Conservation (phyloP, 148 eudicot species). For the Camellia sinensis region DNA sequence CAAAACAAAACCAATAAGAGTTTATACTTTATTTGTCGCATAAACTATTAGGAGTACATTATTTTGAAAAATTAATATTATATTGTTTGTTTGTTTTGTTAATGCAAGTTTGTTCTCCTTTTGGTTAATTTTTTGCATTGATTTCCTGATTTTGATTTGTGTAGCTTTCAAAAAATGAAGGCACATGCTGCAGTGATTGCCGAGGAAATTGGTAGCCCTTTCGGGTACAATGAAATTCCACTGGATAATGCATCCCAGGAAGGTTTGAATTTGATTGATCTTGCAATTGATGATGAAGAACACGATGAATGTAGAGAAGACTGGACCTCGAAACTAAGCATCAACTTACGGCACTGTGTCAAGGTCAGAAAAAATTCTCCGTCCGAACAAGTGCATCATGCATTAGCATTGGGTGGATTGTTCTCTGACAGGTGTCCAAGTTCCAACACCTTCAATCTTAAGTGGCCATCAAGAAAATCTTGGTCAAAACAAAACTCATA, state of each 20-base stretch:
- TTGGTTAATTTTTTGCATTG: background rate
- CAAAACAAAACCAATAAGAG: background rate
- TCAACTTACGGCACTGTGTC: conserved; percentile 65
- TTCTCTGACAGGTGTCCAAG: conserved; percentile 34
- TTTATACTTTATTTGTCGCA: too few relatives aligned
- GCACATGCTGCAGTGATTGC: conserved; percentile 62
- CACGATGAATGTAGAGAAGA: conserved; percentile 44
- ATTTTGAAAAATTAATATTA: background rate
- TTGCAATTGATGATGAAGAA: conserved; percentile 68
- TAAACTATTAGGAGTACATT: background rate
- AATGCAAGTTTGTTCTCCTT: background rate
- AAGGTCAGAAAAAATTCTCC: conserved; percentile 48
- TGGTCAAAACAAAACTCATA: conserved; percentile 50
- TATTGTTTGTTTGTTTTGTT: background rate
- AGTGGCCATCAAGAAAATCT: conserved; percentile 60
- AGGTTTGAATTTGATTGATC: conserved; percentile 69
- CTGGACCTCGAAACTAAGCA: conserved; percentile 71
- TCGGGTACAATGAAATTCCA: conserved; percentile 53
- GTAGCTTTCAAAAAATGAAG: conserved; percentile 76
- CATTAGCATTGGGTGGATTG: conserved; percentile 51
- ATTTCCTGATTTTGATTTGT: conserved; percentile 17
- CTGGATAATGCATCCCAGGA: conserved; percentile 53
- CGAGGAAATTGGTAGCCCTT: conserved; percentile 59
- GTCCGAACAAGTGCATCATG: conserved; percentile 44
- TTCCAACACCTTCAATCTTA: conserved; percentile 31